Base-by-base conservation (phyloP, 495 filamentous ascomycete genomes). In the Penicillium cosmopolitanum region DNA sequence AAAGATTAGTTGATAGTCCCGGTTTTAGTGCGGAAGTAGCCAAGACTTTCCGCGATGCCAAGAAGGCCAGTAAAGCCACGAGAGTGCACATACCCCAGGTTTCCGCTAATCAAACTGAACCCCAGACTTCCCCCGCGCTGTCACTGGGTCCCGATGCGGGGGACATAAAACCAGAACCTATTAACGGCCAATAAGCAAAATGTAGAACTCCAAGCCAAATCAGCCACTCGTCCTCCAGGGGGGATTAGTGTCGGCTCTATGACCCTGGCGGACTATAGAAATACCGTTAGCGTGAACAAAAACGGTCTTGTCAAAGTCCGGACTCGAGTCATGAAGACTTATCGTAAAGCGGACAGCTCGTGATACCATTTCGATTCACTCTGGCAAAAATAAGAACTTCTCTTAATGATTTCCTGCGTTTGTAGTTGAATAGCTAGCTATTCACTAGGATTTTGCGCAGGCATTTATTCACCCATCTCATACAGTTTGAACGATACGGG, bases 1-100 rank as follows among this genome's bases (percentile, higher is more conserved):
- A 6, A 16, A 18, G 42, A 16, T 16, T n/a, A 44, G 16, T 44
- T 44, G 42, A 19, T 3, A 44, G 16, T 44, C 3, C 8, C 16
- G 16, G 42, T 9, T 44, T 44, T 12, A 44, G 16, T 9, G 2
- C 16, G n/a, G 42, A 44, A 44, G 16, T 6, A 44, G 42, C 36
- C 36, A 44, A 18, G 42, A 12, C 42, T 44, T 44, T 19, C n/a
- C 42, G 16, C 42, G 8, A 9, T 44, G 42, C 42, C 42, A 44
- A 44, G 42, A 16, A n/a, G 6, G n/a, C 15, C 42, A 19, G 42
- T 44, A 44, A 44, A 44, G 42, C 42, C 42, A 44, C 42, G 15
- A 16, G 42, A 19, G 42, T 18, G 42, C 42, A 44, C 42, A 44
- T 44, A 44, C 42, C 42, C 42, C 42, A 44, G 42, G n/a, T 18